Evolutionary conservation across 2,329 filamentous ascomycete genomes (phyloP), one percentile per base, ranked within the genome.

Genomic region (Zasmidium angulare): DNA sequence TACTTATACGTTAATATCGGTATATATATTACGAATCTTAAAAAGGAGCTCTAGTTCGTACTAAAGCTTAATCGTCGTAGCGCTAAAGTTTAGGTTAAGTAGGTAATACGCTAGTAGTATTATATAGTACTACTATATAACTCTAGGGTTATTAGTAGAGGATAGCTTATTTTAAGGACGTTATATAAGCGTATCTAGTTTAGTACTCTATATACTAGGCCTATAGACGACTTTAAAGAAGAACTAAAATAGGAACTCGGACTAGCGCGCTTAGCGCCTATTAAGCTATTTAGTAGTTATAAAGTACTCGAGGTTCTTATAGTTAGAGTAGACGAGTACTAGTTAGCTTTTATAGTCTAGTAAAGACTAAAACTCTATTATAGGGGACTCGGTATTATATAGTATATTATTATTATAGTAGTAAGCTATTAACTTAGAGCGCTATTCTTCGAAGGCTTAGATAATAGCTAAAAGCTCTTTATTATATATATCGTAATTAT

Each of bases 291-390:
- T 74, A 1, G 58, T 72, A 3, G 60, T 65, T 46, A 64, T 71
- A 55, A 74, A 75, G 53, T 67, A 69, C 50, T 68, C 54, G 1
- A 76, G 65, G 40, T 66, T 70, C 43, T 68, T 61, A 60, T 76
- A 62, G 59, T 76, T 62, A 1, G 63, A 68, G 19, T 69, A 53
- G 1, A 76, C 63, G 22, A 62, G 53, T n/a, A 68, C 55, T 20
- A 48, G 51, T 9, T 54, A 10, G 22, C 26, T 22, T 36, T 23
- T 7, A 51, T 62, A 40, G 11, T 54, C n/a, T 55, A 52, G 67
- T 50, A 0, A 73, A n/a, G n/a, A n/a, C n/a, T n/a, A n/a, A n/a
- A n/a, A n/a, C n/a, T n/a, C n/a, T n/a, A n/a, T n/a, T n/a, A n/a
- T n/a, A n/a, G n/a, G n/a, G n/a, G n/a, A n/a, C n/a, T n/a, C n/a